Evolutionary conservation across 495 filamentous ascomycete species (phyloP), one percentile per base, ranked within the genome.

Genomic region (Wilcoxina mikolae): DNA sequence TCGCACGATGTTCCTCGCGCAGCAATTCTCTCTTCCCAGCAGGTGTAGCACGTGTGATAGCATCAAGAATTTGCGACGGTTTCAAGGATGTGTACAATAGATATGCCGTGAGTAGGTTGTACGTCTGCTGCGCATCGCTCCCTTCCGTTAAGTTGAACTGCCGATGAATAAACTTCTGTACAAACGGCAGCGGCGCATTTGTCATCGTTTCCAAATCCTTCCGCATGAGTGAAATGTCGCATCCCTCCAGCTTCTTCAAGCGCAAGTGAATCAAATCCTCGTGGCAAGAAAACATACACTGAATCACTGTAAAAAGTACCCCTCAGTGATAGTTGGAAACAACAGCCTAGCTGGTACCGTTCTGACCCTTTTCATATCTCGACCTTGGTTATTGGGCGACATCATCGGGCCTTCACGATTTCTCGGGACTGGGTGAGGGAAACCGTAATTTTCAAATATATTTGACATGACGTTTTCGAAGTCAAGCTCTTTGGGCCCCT

Each of bases 101-200:
- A 26, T 62, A 61, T 23, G 58, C 60, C 12, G 60, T 62, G 7
- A 62, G 23, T 12, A 56, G 41, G 22, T 22, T 45, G 55, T 61
- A 62, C 15, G 12, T 38, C 4, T 3, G 20, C 3, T 1, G 7
- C 3, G 25, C 10, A 2, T 50, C 2, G 2, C n/a, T n/a, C 17
- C 29, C 28, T 9, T 18, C 27, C n/a, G 9, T 15, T 22, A 35
- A 9, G 26, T 29, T 49, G 11, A n/a, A n/a, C 43, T 52, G 20
- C 9, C n/a, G 17, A 17, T 2, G 20, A 4, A 28, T 12, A 22
- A 52, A 20, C 17, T 22, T 23, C 31, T 25, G 27, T 9, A 38
- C 17, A 22, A 17, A 7, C 27, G 10, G 5, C 22, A 39, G 17
- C 28, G 49, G 33, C n/a, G 24, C 27, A 39, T 10, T 23, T 22